Evolutionary conservation across 2,329 filamentous ascomycete species (phyloP), one percentile per base, ranked within the genome.

Genomic region (Colletotrichum echinochloae): DNA sequence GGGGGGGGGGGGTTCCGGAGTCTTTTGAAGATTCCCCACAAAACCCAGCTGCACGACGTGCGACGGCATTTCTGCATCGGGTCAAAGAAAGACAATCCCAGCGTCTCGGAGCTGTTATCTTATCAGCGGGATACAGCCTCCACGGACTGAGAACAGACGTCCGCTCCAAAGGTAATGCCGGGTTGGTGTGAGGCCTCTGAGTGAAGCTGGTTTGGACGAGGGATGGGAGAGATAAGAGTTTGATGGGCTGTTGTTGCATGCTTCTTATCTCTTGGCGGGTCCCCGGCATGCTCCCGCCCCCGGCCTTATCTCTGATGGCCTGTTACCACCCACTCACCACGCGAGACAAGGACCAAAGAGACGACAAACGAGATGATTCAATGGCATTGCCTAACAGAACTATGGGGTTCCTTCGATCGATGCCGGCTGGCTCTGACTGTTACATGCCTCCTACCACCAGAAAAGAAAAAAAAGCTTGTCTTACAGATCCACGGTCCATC

Each of bases 181-280:
- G 63, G 8, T 35, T 46, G 65, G 54, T 18, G 57, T 18, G 30
- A 59, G 33, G 28, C 23, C 20, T 12, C 16, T 11, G 64, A 39
- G 28, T n/a, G 20, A 59, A 44, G n/a, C n/a, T n/a, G n/a, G 33
- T 28, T 5, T 26, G 30, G 23, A 3, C 6, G 51, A n/a, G 28
- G 28, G 44, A 63, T 44, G 51, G 46, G 20, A 60, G 37, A 68
- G 67, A 67, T 62, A 67, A 67, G 51, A 33, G 18, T 39, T 39
- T 57, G 41, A 62, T 46, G 64, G 35, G 55, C 55, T 65, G 60
- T 23, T 46, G 66, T 63, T 44, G 39, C 62, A 49, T 61, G 33
- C 39, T 59, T 16, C 67, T 70, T 70, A 70, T 70, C 67, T 70
- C 64, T 70, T 67, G 57, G 67, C 67, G 67, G 67, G 67, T 62